Base-by-base conservation (phyloP, 352 stramenopile genomes). In the Globisporangium megalacanthum region DNA sequence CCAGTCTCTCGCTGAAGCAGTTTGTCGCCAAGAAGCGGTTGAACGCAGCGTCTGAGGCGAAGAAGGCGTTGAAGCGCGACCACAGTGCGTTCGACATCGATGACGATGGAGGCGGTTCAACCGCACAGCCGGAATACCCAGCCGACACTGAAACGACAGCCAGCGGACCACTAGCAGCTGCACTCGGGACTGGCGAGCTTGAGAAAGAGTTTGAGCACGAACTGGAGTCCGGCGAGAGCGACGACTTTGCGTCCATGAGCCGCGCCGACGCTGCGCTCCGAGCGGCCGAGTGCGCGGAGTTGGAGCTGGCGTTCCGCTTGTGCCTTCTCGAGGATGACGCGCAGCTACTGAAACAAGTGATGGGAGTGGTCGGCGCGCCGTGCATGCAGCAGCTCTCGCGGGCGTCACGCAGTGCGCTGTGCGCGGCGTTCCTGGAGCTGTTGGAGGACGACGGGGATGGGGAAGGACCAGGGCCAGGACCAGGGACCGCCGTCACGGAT, bases 241-340 rank as follows among this genome's bases (percentile, higher is more conserved):
- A 58, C 0, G 51, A 50, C 14, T 42, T 54, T 53, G n/a, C 65
- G 3, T 22, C 59, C n/a, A 61, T 82, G 29, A 83, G 70, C 52
- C 58, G 72, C 15, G 56, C 60, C 39, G 73, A 87, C 2, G 70
- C 72, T 13, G 66, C 72, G 0, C 50, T 85, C 17, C 44, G 72
- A 29, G 73, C 79, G 11, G 73, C 65, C 0, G 42, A 69, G 2
- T 74, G 74, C 22, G 69, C 69, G 1, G 68, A 87, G 31, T 58
- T 60, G 25, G 76, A 89, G 15, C 33, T 89, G 14, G 79, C 76
- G 20, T 52, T 89, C 14, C 75, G 76, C 42, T 47, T 89, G 42
- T 75, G 66, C 41, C 70, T 86, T 31, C 42, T 89, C 8, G 79
- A 83, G 61, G 79, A 86, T 31, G 69, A 84, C 46, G 55, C 71